Evolutionary conservation across 2,329 filamentous ascomycete species (phyloP).

Genomic region (Diaporthe vexans): DNA sequence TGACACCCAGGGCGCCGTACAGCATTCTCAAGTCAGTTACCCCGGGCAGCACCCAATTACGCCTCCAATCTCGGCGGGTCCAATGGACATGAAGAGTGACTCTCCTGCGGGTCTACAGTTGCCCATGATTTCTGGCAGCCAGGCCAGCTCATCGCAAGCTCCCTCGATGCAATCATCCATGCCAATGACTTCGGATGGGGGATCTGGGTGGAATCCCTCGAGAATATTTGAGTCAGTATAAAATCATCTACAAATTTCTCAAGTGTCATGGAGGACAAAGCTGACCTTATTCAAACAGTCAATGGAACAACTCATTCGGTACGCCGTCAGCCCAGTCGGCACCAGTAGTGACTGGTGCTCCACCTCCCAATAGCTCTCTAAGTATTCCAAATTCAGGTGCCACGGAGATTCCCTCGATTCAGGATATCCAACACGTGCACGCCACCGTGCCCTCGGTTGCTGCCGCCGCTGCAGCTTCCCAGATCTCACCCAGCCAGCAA

Average conservation of each 20-base stretch:
- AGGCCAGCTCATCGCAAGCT: conserved; percentile 63
- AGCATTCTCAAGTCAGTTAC: conserved; percentile 75
- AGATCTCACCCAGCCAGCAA: conserved; percentile 60
- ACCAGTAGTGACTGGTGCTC: conserved; percentile 54
- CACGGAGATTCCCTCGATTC: conserved; percentile 66
- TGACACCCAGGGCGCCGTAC: conserved; percentile 65
- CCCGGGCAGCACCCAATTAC: conserved; percentile 77
- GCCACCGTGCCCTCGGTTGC: conserved; percentile 59
- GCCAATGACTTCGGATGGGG: conserved; percentile 68
- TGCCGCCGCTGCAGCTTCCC: conserved; percentile 34
- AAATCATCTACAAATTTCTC: neutral
- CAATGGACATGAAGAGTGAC: conserved; percentile 82
- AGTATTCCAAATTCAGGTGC: conserved; percentile 67
- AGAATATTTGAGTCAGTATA: conserved; percentile 88
- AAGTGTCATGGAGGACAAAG: neutral
- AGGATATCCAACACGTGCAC: conserved; percentile 65
- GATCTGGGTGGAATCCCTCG: conserved; percentile 84
- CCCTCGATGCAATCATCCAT: conserved; percentile 68
- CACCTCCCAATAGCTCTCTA: conserved; percentile 63
- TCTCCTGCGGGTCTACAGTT: conserved; percentile 77
- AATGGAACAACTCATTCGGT: conserved; percentile 97
- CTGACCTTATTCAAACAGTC: conserved; percentile 65
- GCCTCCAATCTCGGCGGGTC: conserved; percentile 81
- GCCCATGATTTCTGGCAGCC: conserved; percentile 71
- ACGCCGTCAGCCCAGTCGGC: conserved; percentile 69